phyloP scores from a whole-genome alignment of 768 basidiomycete genomes.

The Cytidiella melzeri region DNA sequence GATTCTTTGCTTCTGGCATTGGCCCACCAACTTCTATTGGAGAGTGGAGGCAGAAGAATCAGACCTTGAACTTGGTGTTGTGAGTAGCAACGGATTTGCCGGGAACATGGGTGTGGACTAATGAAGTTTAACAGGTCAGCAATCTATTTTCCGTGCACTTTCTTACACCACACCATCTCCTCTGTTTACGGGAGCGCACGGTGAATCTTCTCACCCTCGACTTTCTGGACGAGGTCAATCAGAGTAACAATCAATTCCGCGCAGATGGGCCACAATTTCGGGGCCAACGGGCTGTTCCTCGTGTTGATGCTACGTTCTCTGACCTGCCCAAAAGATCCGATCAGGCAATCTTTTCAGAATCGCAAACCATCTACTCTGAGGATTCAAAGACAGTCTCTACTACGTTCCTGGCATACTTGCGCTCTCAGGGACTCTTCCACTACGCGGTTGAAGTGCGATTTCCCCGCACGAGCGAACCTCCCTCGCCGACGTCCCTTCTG shows the following conservation, averaged over 20 bases:
- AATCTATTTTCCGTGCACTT: conserved; percentile 39
- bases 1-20: conserved; percentile 34
- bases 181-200: conserved; percentile 46
- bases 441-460: conserved; percentile 32
- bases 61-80: too few species aligned
- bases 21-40: conserved; percentile 23
- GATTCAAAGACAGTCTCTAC: conserved; percentile 26
- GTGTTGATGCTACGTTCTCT: too few species aligned
- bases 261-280: too few species aligned
- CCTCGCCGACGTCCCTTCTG: too few species aligned
- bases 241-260: too few species aligned
- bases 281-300: too few species aligned
- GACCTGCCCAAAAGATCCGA: too few species aligned
- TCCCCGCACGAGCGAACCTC: too few species aligned
- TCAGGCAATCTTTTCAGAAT: conserved; percentile 18
- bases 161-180: conserved; percentile 39
- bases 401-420: conserved; percentile 37
- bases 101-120: too few species aligned
- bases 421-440: conserved; percentile 45
- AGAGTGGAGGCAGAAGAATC: conserved; percentile 21
- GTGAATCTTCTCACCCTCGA: conserved; percentile 39
- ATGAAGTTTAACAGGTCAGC: conserved; percentile 35
- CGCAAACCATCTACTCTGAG: background rate
- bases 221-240: background rate
- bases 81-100: too few species aligned